Conservation (phyloP, 108 stramenopile genomes). For the Pelagomonas calceolata region DNA sequence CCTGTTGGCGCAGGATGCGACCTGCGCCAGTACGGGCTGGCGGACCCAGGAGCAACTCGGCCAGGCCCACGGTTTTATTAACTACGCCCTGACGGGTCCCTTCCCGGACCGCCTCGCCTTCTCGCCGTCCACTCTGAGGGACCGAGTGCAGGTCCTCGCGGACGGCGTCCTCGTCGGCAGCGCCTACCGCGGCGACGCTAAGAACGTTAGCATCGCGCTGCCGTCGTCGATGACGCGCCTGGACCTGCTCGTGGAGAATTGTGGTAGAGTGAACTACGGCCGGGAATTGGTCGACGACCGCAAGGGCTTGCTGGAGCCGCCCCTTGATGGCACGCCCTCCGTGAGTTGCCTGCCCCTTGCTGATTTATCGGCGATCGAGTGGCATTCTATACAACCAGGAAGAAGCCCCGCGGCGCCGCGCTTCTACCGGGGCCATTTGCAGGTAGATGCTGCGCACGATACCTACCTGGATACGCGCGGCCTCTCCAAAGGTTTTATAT, state of each 20-base stretch:
- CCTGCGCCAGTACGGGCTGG: not conserved
- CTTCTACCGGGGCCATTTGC: not conserved
- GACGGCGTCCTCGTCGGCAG: not conserved
- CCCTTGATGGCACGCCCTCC: not conserved
- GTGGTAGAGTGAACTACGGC: constrained; percentile 12
- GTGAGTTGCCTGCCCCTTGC: not conserved
- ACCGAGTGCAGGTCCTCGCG: not conserved
- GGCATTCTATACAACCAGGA: not conserved
- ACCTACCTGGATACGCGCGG: constrained; percentile 1
- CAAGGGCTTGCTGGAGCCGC: not conserved
- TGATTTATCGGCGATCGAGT: not conserved
- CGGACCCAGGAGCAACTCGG: constrained; percentile 3
- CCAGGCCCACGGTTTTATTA: not conserved
- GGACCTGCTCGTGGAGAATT: constrained; percentile 8
- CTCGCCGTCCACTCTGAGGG: not conserved
- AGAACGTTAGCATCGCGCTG: too few relatives aligned
- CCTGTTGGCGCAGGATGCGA: not conserved
- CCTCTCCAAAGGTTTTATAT: constrained; percentile 8
- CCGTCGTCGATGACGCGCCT: too few relatives aligned
- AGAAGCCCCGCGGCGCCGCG: too few relatives aligned
- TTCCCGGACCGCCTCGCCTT: not conserved
- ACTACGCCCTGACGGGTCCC: not conserved
- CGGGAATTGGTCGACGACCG: not conserved
- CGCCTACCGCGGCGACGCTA: not conserved
- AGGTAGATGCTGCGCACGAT: not conserved